Base-by-base conservation (phyloP, 495 filamentous ascomycete genomes). In the Aspergillus bridgeri region DNA sequence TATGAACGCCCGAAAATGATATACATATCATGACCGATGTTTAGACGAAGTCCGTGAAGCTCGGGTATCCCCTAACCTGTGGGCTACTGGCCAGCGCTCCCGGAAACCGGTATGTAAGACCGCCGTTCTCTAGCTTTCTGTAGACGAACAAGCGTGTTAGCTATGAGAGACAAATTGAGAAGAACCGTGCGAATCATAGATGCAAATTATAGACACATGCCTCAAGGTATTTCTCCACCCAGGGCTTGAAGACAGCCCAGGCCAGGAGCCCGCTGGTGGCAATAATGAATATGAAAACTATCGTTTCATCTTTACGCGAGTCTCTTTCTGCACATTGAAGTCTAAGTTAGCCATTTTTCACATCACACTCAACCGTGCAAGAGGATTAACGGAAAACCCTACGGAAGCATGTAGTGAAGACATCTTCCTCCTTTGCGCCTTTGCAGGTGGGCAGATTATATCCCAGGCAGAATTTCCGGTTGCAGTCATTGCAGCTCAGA, bases 401-500 rank as follows among this genome's bases (percentile, higher is more conserved):
- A 89, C 86, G 92, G 73, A 97, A 97, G 72, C 94, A 98, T 21
- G 84, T 89, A 17, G 94, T 91, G 43, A 89, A 82, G 2, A 98
- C 85, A 75, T 96, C 91, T 53, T 89, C 88, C 69, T 95, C 87
- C 66, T 86, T 86, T n/a, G 87, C 89, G 45, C 81, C 84, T 64
- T 91, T 88, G 74, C 94, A 98, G 56, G 89, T 92, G 11, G 91
- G 89, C 24, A 96, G 75, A 59, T 89, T 84, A 56, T 96, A 92
- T 50, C 82, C 79, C 19, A 96, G 78, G 69, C 94, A 98, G 74
- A 95, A 97, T 65, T 88, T 86, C 60, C 90, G 87, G 67, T 91
- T 98, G 75, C 94, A 98, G 65, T 94, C 88, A 44, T 81, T 85
- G 75, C 94, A 98, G 33, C 77, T 85, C 24, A 79, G 60, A 11